Evolutionary conservation across 116 monocot genomes (phyloP).

Genomic region (Cymodocea nodosa): DNA sequence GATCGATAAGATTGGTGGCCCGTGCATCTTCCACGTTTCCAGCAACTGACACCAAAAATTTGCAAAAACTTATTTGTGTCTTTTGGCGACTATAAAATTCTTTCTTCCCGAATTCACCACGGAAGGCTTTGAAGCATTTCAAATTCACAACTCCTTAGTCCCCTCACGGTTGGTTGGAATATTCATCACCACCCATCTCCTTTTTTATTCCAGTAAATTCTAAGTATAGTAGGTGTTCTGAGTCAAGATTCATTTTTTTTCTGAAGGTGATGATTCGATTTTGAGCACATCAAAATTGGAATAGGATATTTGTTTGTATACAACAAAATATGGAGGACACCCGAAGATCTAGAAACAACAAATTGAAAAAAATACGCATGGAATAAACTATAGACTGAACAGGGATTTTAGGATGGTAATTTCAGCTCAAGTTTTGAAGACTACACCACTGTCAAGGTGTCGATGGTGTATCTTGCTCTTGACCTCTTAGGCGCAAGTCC

Average conservation of each 20-base stretch:
- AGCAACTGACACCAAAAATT: background rate
- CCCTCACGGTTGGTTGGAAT: too few species aligned
- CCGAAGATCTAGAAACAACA: background rate
- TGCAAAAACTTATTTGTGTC: background rate
- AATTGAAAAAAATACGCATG: background rate
- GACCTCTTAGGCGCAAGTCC: slow-evolving; percentile 30
- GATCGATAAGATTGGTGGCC: background rate
- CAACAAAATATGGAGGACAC: slow-evolving; percentile 2
- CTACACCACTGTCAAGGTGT: slow-evolving; percentile 6
- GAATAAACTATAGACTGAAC: background rate
- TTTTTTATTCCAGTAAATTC: too few species aligned
- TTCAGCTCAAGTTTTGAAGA: background rate
- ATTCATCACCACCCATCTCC: too few species aligned
- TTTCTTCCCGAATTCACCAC: too few species aligned
- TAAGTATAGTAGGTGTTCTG: background rate
- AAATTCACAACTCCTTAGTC: too few species aligned
- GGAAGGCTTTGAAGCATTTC: too few species aligned
- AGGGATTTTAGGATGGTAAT: background rate
- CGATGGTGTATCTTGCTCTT: slow-evolving; percentile 30
- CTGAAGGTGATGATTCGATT: background rate
- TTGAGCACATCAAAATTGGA: slow-evolving; percentile 4
- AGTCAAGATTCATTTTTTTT: too few species aligned
- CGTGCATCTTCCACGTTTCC: background rate
- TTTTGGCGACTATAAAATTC: too few species aligned
- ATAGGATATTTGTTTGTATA: slow-evolving; percentile 5